Evolutionary conservation across 768 basidiomycete genomes (phyloP), one percentile per base, ranked within the genome.

Genomic region (Tephrocybe sp.): DNA sequence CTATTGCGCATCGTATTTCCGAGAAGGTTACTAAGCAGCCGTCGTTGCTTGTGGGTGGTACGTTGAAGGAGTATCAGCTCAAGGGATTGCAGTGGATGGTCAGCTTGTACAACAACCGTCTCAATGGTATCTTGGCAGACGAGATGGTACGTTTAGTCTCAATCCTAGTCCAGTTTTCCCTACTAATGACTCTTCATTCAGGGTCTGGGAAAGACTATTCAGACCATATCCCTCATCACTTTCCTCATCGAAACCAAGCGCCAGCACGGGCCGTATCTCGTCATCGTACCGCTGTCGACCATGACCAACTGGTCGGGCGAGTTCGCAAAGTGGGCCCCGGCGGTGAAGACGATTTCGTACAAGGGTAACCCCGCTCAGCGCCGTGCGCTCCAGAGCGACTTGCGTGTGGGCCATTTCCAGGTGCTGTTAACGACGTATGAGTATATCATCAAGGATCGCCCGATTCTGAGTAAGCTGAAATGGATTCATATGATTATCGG

Each of bases 1-100:
- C 92, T 4, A 90, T 98, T 46, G 94, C 97, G 1, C 97, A 98
- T 67, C 77, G 84, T 53, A 87, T 92, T 59, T 87, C 86, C 60
- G 97, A 99, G 78, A 94, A 77, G 68, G 70, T 98, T 54, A 70
- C 80, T 20, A 76, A 66, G 56, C 91, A 93, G 63, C 91, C 91
- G 2, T 59, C 59, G 34, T 74, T 97, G 22, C 80, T 97, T 14
- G 65, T 89, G 30, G 94, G 93, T 53, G 94, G 94, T 40, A 92
- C 85, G 1, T 75, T 98, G 61, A 98, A 97, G 68, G 93, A 95
- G 41, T 96, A 97, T 65, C 94, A 97, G 68, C 52, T 97, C 60
- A 94, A 95, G 72, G 94, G 94, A 51, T 68, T 98, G 61, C 94
- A 96, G 69, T 98, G 94, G 93, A 96, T 97, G 94, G 94, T 98